A percentile compares a stretch with the other conserved stretches of the same genome.
phyloP scores from a whole-genome alignment of 2,329 filamentous ascomycete species.

The Cordyceps cateniannulata region DNA sequence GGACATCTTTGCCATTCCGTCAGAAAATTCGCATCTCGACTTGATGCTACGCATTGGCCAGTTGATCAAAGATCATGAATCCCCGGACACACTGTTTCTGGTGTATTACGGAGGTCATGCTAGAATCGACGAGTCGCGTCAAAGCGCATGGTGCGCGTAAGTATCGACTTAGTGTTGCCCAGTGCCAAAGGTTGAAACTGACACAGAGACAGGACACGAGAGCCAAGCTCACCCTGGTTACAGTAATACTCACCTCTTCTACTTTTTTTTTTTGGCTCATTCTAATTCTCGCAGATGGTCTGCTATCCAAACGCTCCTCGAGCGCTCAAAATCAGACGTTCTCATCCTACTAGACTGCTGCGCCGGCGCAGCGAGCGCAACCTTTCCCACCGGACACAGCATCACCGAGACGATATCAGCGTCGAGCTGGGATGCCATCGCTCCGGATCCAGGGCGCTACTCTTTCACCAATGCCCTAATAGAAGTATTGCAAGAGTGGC shows the following conservation, averaged over 20 bases:
- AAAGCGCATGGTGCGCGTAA: slow-evolving; percentile 56
- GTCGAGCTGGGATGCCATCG: slow-evolving; percentile 56
- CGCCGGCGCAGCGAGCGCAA: slow-evolving; percentile 53
- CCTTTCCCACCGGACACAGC: slow-evolving; percentile 50
- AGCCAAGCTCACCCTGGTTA: slow-evolving; percentile 46
- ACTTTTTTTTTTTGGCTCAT: neutral
- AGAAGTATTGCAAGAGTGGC: slow-evolving; percentile 53
- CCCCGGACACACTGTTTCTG: slow-evolving; percentile 48
- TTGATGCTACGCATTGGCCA: slow-evolving; percentile 51
- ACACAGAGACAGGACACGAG: slow-evolving; percentile 35
- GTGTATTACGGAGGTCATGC: slow-evolving; percentile 56
- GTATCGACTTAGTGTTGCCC: slow-evolving; percentile 19
- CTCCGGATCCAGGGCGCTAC: slow-evolving; percentile 52
- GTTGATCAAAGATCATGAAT: slow-evolving; percentile 51
- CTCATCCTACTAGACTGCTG: slow-evolving; percentile 55
- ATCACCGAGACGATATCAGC: slow-evolving; percentile 58
- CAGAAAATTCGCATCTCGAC: slow-evolving; percentile 51
- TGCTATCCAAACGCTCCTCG: slow-evolving; percentile 52
- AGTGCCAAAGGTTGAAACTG: slow-evolving; percentile 2
- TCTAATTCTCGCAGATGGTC: slow-evolving; percentile 40
- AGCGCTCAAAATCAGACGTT: slow-evolving; percentile 50
- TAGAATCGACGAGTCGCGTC: slow-evolving; percentile 51
- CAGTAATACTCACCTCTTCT: slow-evolving; percentile 32
- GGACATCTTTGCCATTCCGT: slow-evolving; percentile 52
- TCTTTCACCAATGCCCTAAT: slow-evolving; percentile 55